A percentile compares a stretch with the other conserved stretches of the same genome.
These are phyloP conservation scores for Diphasiastrum complanatum DNA, from an alignment of 83 land plant species.

Conservation along the genomic window DNA sequence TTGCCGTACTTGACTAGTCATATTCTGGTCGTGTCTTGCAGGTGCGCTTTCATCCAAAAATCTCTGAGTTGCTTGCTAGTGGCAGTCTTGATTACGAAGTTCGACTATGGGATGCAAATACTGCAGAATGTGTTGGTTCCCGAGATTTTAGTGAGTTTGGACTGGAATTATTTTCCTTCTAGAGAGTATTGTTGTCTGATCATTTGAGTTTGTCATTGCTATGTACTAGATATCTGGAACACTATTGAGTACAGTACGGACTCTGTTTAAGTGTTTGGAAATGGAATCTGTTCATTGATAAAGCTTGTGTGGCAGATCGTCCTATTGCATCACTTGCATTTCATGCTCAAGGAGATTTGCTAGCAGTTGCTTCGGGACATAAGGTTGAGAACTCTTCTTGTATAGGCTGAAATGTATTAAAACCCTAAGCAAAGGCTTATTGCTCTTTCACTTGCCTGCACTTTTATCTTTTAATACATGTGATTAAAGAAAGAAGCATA, in stretches of 20 bases:
- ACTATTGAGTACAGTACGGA: too few relatives aligned
- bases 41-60: conserved; percentile 87
- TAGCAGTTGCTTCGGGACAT: conserved; percentile 96
- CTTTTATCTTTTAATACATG: too few relatives aligned
- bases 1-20: not conserved
- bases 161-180: too few relatives aligned
- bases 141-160: conserved; percentile 84
- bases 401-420: not conserved
- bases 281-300: too few relatives aligned
- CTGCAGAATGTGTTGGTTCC: conserved; percentile 75
- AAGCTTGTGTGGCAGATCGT: conserved; percentile 56
- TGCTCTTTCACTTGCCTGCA: too few relatives aligned
- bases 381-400: conserved; percentile 44
- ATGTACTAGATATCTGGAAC: too few relatives aligned
- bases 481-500: too few relatives aligned
- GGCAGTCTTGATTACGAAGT: conserved; percentile 97
- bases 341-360: conserved; percentile 85
- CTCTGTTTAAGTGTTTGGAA: too few relatives aligned
- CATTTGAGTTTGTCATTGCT: too few relatives aligned
- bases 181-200: too few relatives aligned
- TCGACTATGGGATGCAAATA: conserved; percentile 86
- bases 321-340: conserved; percentile 97
- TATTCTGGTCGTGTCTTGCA: conserved; percentile 15
- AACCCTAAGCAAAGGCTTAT: not conserved
- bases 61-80: conserved; percentile 82